These are phyloP conservation scores for Excoecaria cochinchinensis DNA, from an alignment of 345 rosid species.

Conservation along the genomic window DNA sequence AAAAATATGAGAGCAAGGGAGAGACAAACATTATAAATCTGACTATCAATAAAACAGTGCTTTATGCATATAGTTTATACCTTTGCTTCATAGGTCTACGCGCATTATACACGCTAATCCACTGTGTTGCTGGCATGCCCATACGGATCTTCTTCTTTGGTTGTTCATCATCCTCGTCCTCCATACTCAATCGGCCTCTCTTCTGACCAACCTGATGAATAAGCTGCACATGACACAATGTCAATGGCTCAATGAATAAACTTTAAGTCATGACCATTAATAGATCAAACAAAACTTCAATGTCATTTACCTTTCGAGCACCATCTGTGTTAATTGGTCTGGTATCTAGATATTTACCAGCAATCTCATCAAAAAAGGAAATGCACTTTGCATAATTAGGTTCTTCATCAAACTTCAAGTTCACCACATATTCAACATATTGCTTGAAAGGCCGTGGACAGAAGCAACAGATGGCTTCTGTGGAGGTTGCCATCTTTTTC, in stretches of 20 bases:
- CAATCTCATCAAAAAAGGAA: conserved; percentile 68
- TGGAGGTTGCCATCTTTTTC: conserved; percentile 89
- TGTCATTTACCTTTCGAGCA: conserved; percentile 73
- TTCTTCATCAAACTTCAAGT: conserved; percentile 91
- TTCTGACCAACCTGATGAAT: conserved; percentile 56
- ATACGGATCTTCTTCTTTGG: conserved; percentile 80
- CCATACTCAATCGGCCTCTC: conserved; percentile 65
- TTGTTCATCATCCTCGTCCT: conserved; percentile 65
- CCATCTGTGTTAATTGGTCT: conserved; percentile 96
- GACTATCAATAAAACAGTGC: neutral
- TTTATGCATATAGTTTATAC: conserved; percentile 27
- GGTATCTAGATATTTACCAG: conserved; percentile 58
- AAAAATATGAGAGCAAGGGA: too few species aligned
- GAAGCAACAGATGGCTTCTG: conserved; percentile 85
- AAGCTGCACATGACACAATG: conserved; percentile 20
- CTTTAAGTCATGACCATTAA: neutral
- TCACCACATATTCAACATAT: conserved; percentile 86
- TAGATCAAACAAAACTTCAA: conserved; percentile 7
- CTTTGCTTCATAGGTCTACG: conserved; percentile 97
- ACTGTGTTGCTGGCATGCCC: conserved; percentile 91
- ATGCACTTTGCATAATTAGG: conserved; percentile 90
- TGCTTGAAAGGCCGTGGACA: conserved; percentile 83
- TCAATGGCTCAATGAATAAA: neutral
- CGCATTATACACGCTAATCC: conserved; percentile 91
- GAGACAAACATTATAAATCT: too few species aligned